phyloP scores from a whole-genome alignment of 2,329 filamentous ascomycete genomes.

The Aspergillus sergii region DNA sequence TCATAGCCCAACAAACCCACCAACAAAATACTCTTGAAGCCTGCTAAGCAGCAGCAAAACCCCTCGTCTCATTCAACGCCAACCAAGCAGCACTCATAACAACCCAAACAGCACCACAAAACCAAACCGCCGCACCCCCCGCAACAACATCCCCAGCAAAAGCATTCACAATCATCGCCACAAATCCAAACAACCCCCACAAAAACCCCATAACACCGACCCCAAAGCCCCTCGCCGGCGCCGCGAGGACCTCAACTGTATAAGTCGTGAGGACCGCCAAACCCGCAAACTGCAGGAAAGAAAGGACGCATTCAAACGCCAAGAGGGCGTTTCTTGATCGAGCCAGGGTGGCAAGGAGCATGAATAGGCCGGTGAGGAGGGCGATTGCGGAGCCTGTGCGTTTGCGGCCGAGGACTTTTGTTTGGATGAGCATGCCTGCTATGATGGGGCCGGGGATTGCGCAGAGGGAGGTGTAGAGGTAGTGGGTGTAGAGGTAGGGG shows the following conservation, averaged over 20 bases:
- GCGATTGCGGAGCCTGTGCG: constrained; percentile 18
- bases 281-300: constrained; percentile 16
- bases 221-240: constrained; percentile 15
- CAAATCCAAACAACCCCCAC: constrained; percentile 19
- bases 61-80: not conserved
- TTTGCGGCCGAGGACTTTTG: constrained; percentile 17
- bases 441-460: constrained; percentile 21
- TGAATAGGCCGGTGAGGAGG: constrained; percentile 20
- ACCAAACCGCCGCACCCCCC: constrained; percentile 19
- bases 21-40: no score
- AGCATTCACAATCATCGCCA: constrained; percentile 16
- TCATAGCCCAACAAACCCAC: no score
- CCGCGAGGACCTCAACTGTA: constrained; percentile 20
- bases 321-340: constrained; percentile 13
- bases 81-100: constrained; percentile 22
- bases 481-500: constrained; percentile 19
- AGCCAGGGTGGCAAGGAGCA: constrained; percentile 18
- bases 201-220: constrained; percentile 17
- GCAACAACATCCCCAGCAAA: constrained; percentile 10
- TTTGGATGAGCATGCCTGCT: constrained; percentile 16
- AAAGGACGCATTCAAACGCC: constrained; percentile 20
- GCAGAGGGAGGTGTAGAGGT: constrained; percentile 19
- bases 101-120: constrained; percentile 25
- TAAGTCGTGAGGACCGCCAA: constrained; percentile 21
- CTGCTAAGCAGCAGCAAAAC: not conserved